Evolutionary conservation across 352 stramenopile species (phyloP), one percentile per base, ranked within the genome.

Genomic region (Phytopythium vexans): DNA sequence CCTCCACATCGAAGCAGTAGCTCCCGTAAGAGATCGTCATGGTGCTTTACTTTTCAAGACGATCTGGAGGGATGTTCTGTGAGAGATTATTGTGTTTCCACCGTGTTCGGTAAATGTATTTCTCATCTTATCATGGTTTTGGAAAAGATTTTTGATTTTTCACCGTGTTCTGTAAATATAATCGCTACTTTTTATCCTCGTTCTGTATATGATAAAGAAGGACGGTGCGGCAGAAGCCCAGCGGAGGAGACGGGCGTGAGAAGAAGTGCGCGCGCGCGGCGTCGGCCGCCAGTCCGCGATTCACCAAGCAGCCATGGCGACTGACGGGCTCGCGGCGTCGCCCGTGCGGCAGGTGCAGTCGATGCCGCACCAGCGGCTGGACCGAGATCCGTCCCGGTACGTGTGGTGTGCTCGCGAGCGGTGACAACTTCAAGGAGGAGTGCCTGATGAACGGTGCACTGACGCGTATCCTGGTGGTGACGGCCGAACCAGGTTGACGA

Each of bases 1-100:
- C 80, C 51, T 89, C 70, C 53, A 82, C 82, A 62, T 89, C 77
- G 67, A 95, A 95, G 70, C 85, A 95, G 62, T 89, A 95, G 54
- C 58, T 78, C 40, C 75, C 62, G 16, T 64, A 42, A 0, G 36
- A 35, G 15, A 33, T 15, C 12, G 48, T 45, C 48, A 45, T 54
- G 10, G 12, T 51, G 8, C 6, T n/a, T n/a, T 6, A 11, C 15
- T 14, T 27, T 27, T 27, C 1, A 27, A 27, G 21, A 2, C 21
- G 21, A 27, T 27, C 21, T 27, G 21, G 21, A 27, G 21, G 21
- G n/a, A n/a, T n/a, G n/a, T n/a, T n/a, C n/a, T n/a, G n/a, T n/a
- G n/a, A n/a, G n/a, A n/a, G n/a, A n/a, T n/a, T n/a, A n/a, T n/a
- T n/a, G n/a, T n/a, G n/a, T n/a, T n/a, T n/a, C n/a, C n/a, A n/a